Evolutionary conservation across 345 rosid species (phyloP).

Genomic region (Acer saccharum): DNA sequence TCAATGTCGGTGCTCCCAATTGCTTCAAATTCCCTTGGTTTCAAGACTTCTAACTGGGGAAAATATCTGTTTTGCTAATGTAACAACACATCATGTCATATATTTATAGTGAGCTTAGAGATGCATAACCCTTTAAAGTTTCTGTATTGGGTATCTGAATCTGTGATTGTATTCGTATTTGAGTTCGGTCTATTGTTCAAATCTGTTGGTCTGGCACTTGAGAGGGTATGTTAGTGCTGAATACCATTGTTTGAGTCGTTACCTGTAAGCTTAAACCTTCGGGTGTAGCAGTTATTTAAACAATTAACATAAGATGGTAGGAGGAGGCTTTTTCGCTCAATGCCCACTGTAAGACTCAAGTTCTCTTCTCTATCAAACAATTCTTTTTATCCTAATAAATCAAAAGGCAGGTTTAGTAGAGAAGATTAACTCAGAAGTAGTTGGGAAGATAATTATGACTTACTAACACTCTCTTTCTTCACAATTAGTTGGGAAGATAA

Average conservation of each 20-base stretch:
- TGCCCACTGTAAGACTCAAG: neutral
- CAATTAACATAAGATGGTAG: no score
- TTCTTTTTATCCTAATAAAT: neutral
- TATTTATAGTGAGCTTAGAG: neutral
- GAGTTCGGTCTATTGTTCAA: no score
- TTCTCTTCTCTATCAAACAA: neutral
- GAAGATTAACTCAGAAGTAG: constrained; percentile 8
- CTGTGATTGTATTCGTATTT: no score
- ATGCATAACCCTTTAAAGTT: no score
- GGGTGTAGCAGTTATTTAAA: no score
- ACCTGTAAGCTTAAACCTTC: no score
- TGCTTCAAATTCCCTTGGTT: neutral
- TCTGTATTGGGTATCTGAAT: no score
- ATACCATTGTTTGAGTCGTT: no score
- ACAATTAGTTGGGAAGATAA: no score
- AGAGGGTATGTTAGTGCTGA: no score
- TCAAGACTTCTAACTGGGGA: neutral
- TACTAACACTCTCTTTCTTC: neutral
- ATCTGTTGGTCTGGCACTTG: no score
- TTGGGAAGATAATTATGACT: neutral
- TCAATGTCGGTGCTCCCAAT: neutral
- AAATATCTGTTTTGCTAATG: neutral
- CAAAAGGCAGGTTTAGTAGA: neutral
- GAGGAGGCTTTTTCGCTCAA: neutral
- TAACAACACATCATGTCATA: neutral